Evolutionary conservation across 108 stramenopile genomes (phyloP), one percentile per base, ranked within the genome.

Genomic region (Skeletonema costatum): DNA sequence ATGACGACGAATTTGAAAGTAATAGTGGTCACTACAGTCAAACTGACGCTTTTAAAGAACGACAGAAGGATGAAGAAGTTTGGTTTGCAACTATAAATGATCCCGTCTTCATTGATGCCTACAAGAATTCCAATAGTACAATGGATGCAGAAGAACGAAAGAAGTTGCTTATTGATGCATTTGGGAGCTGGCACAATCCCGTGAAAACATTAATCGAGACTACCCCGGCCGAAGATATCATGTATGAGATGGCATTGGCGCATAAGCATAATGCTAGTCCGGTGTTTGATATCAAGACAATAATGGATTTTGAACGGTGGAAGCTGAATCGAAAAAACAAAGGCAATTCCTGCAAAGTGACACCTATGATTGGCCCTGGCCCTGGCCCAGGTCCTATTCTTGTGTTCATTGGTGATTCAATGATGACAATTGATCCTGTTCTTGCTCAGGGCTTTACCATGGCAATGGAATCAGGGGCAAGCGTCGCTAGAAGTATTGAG

Each of bases 51-150:
- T 76, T 70, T 33, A 56, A 68, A 7, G 41, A 61, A 9, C 35
- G 63, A 10, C 4, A 68, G 67, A 79, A 77, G 76, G 74, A 76
- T 6, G 80, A 75, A 70, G 90, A 92, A 70, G 92, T 93, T 2
- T 96, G 95, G 95, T 96, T 96, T 69, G 89, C 90, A 17, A 96
- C 95, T 8, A 90, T 87, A n/a, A 75, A 88, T 39, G 91, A 96
- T 74, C 66, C 65, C 21, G 32, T 46, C 59, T 53, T 84, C 59
- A 48, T 51, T 38, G 68, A 80, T 31, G 62, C 53, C 4, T 66
- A 56, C 70, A 21, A 75, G 25, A 42, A 61, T 14, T 35, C 70
- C 4, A 36, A 64, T 1, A 90, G 86, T 77, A 5, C 68, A 3
- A 41, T 70, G 36, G 82, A 85, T 80, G 77, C 88, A 21, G 68